Evolutionary conservation across 495 filamentous ascomycete genomes (phyloP), one percentile per base, ranked within the genome.

Genomic region (Penicillium robsamsonii): DNA sequence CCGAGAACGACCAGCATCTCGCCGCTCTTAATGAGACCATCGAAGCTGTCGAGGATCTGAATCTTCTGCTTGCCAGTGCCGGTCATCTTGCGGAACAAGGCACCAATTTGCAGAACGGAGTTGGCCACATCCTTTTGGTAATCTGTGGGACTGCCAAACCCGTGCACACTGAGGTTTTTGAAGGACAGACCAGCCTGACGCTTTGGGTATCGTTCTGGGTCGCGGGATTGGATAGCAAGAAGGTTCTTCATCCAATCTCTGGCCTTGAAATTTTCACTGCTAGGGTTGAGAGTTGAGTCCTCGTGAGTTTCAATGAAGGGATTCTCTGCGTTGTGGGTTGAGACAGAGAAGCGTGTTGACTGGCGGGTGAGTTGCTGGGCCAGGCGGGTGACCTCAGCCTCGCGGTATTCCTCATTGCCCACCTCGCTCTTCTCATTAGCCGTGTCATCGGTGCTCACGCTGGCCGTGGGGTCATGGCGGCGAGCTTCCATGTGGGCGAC

Each of bases 1-100:
- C 89, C 90, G 20, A 93, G 77, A 1, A 93, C 89, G 17, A 93
- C 77, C 40, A 94, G 74, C 85, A 90, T 91, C 73, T 94, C 90
- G 13, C 90, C 90, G 24, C 81, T 83, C 59, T 81, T 81, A 3
- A 93, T 76, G 7, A 92, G 64, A 2, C 89, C 90, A 50, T 89
- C 86, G 61, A 92, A 90, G 30, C 83, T 72, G 29, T 82, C 82
- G 30, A 94, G 74, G 53, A 93, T 92, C 35, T 89, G 70, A 67
- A 87, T 86, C 66, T 81, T 79, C 38, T 82, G 71, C 66, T 81
- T 76, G 6, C 77, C 75, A 27, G 72, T 68, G 17, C 79, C 79
- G 46, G 72, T 64, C 5, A 79, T 18, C 31, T 62, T 58, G 46
- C 75, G 77, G 27, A 77, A 65, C 8, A 83, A 49, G 7, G 77